Base-by-base conservation (phyloP, 352 stramenopile species). In the Pythium phragmitis region DNA sequence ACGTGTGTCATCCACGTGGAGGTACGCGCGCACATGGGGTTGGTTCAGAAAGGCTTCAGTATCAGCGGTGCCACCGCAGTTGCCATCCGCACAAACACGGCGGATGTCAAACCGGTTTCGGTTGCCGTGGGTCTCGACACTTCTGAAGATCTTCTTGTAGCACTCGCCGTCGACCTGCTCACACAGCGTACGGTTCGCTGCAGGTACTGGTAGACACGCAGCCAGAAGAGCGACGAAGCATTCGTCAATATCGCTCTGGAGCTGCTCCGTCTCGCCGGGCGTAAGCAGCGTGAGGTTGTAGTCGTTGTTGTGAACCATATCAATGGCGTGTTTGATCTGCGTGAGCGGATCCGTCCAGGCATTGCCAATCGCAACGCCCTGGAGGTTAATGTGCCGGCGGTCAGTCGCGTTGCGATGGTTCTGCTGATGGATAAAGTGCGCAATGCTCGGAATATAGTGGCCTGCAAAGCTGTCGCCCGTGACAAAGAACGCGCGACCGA, bases 351-450 rank as follows among this genome's bases (percentile, higher is more conserved):
- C 43, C 2, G 84, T 94, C 21, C 92, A 54, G 12, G 83, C 85
- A 52, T 94, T 94, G 51, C 85, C 85, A 33, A 94, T 76, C 4
- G 79, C 77, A 49, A 94, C 79, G 17, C 82, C 82, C n/a, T 73
- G 58, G 43, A 94, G 59, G 41, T 83, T 76, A 57, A 88, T 76
- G 55, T 74, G 28, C 63, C 57, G 65, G 34, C 75, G 76, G 37
- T 80, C 72, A 28, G 72, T 54, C 7, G 45, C 7, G 42, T 49
- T 34, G 14, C 71, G 30, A 11, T 55, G 49, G 45, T 77, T 67
- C 46, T 73, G 51, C 46, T 76, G 28, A 63, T 51, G 73, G 21
- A 89, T 74, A 58, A 75, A 76, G 42, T 79, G 67, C 9, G 21
- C 83, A 69, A 37, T 61, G 13, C 52, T 67, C 11, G 80, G 75